Evolutionary conservation across 2,329 filamentous ascomycete species (phyloP), one percentile per base, ranked within the genome.

Genomic region (Monosporascus sp.): DNA sequence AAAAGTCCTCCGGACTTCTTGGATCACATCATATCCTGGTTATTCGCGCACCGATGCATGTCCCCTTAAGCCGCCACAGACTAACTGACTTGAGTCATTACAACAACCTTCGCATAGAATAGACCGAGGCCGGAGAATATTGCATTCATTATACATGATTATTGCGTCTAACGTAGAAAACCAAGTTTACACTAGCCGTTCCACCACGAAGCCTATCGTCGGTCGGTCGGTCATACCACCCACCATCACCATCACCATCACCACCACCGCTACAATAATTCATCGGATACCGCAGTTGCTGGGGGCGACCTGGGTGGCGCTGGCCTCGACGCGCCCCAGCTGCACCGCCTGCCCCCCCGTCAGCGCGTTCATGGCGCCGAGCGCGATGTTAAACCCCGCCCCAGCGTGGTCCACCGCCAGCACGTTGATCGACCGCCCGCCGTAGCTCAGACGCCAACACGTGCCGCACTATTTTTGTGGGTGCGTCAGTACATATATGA

Each of bases 391-490:
- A 71, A 82, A 80, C 42, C 78, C 78, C 4, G 55, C 53, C 15
- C 22, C 69, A 27, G 77, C 70, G 58, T 75, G 73, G 67, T 85
- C 82, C 53, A 85, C 71, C 53, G 77, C 82, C 8, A 82, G 69
- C 42, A 85, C 68, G 66, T 78, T 74, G 70, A 85, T 73, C 51
- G 68, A 76, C 53, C 67, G 71, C 56, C 75, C 75, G 41, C 75
- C 70, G 67, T 77, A 85, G 15, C 69, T 73, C 52, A 84, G 71
- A 54, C 70, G 62, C 74, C 78, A 86, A 74, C 83, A 86, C 31
- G 73, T 76, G 48, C 83, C 83, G 70, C 83, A 86, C 67, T 73
- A 37, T 2, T 34, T 34, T 62, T n/a, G 4, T 56, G 37, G 17
- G 15, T 42, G 14, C 8, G 39, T 42, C 5, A 11, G 39, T 42